Evolutionary conservation across 768 basidiomycete genomes (phyloP).

Genomic region (Mycena sanguinolenta): DNA sequence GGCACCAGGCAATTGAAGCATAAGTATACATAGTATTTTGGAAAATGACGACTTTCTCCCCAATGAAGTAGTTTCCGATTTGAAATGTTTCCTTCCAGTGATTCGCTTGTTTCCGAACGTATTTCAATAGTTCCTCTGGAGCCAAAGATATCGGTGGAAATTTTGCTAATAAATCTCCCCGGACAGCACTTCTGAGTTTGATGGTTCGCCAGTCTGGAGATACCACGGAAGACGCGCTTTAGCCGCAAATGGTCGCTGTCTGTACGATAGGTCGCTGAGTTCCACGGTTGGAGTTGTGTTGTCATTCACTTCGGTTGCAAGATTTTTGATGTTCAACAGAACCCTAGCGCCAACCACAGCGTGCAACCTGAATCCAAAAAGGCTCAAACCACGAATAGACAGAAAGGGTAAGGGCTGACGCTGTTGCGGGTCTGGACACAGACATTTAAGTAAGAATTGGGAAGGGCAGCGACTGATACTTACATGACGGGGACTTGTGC

Average conservation of each 20-base stretch:
- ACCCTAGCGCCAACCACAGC: not conserved
- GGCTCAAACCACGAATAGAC: no score
- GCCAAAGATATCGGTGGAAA: not conserved
- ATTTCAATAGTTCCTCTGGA: no score
- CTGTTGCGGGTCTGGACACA: not conserved
- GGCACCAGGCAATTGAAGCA: no score
- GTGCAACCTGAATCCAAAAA: no score
- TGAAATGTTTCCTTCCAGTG: no score
- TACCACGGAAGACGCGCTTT: not conserved
- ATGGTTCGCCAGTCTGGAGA: constrained; percentile 1
- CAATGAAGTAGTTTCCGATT: no score
- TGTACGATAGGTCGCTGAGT: not conserved
- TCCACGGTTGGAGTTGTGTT: not conserved
- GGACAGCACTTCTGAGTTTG: not conserved
- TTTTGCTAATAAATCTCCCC: not conserved
- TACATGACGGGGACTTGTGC: constrained; percentile 7
- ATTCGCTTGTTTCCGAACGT: no score
- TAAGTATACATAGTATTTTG: no score
- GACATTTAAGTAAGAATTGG: not conserved
- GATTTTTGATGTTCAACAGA: constrained; percentile 2
- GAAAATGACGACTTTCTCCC: no score
- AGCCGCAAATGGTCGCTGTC: not conserved
- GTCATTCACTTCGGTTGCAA: not conserved
- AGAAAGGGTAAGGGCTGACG: not conserved
- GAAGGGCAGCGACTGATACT: not conserved